Conservation (phyloP, 2,329 filamentous ascomycete species). For the Colletotrichum melonis region DNA sequence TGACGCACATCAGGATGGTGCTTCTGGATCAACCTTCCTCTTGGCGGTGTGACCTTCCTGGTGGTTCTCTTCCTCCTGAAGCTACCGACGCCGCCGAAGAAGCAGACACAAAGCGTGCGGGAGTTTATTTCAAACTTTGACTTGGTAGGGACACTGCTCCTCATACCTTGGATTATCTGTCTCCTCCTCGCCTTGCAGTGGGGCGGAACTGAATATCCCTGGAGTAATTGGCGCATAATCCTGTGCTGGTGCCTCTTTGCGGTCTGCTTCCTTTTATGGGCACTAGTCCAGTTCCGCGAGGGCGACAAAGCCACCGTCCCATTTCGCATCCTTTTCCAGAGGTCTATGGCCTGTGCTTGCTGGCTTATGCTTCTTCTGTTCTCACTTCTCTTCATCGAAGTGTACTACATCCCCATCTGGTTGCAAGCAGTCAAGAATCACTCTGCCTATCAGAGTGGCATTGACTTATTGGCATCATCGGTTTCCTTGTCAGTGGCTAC, state of each 20-base stretch:
- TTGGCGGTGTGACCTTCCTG: slow-evolving; percentile 56
- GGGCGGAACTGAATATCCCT: slow-evolving; percentile 1
- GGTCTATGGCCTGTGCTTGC: neutral
- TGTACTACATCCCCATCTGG: slow-evolving; percentile 13
- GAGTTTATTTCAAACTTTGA: slow-evolving; percentile 44
- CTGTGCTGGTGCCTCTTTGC: slow-evolving; percentile 60
- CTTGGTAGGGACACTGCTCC: slow-evolving; percentile 25
- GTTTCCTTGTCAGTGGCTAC: slow-evolving; percentile 52
- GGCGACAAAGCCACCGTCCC: slow-evolving; percentile 60
- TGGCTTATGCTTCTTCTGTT: neutral
- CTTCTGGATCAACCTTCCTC: slow-evolving; percentile 57
- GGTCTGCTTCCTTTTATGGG: slow-evolving; percentile 60
- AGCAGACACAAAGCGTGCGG: slow-evolving; percentile 43
- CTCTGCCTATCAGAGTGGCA: neutral
- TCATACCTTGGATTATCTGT: slow-evolving; percentile 1
- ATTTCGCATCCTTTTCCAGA: slow-evolving; percentile 55
- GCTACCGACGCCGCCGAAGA: slow-evolving; percentile 45
- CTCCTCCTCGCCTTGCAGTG: slow-evolving; percentile 2
- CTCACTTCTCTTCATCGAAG: neutral
- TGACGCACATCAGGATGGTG: slow-evolving; percentile 50
- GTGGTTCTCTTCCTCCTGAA: slow-evolving; percentile 54
- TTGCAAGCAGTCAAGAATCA: neutral
- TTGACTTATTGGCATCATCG: slow-evolving; percentile 58
- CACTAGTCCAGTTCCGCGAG: slow-evolving; percentile 67
- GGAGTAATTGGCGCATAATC: slow-evolving; percentile 57